Evolutionary conservation across 164 flowering plant genomes (phyloP), one percentile per base, ranked within the genome.

Genomic region (Berberis vulgaris): DNA sequence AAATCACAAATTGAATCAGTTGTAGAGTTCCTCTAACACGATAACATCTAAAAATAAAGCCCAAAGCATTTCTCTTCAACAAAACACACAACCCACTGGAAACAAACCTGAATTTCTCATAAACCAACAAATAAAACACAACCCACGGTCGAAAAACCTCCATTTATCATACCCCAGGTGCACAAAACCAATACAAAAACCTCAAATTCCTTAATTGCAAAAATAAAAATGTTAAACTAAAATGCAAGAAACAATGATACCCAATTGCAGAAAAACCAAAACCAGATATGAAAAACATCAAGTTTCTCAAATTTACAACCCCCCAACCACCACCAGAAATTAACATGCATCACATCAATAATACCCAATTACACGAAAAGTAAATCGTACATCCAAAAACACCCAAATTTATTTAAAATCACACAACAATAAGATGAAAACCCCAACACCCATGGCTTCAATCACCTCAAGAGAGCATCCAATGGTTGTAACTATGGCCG

Each of bases 401-500:
- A 26, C 49, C 49, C 12, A n/a, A 50, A 4, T 9, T 8, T 7
- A 50, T 50, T 50, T 10, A 43, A 60, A 60, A 45, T 10, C 47
- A 45, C 2, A 60, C 12, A 50, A 6, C 8, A 50, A 55, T 3
- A 41, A 43, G 41, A 46, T 9, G 53, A 43, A 73, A 65, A 50
- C 46, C 59, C 4, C 10, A 52, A 26, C n/a, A 59, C 11, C 12
- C 41, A 2, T 57, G 78, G 88, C 98, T 60, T 94, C 98, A 61
- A 2, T 57, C 78, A 90, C 98, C 61, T 94, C 98, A 61, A 94
- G 96, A 9, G 98, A 94, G 72, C 98, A 94, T 9, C 97, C 98
- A 59, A 94, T 78, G 69, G 92, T 86, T 67, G 91, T 87, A 71
- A 87, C 81, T 49, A 90, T 67, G 5, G 95, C 95, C 3, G 98